Percentiles rank a stretch among this genome's conserved stretches.
phyloP scores from a whole-genome alignment of 495 filamentous ascomycete genomes.

The Neurospora pannonica region DNA sequence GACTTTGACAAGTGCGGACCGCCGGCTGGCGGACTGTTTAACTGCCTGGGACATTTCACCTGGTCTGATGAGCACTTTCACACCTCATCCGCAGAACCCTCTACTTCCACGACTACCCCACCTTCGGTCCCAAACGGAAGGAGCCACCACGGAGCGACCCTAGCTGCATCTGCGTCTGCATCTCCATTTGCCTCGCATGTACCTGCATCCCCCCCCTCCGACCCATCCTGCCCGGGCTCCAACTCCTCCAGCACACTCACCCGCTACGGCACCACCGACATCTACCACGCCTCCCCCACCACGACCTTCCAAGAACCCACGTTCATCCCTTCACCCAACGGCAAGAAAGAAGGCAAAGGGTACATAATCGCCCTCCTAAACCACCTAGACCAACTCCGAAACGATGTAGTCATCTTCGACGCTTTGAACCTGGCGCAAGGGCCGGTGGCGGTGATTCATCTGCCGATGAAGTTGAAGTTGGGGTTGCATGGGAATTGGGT shows the following conservation, averaged over 20 bases:
- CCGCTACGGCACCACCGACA: slow-evolving; percentile 22
- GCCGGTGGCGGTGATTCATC: slow-evolving; percentile 36
- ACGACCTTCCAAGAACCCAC: slow-evolving; percentile 49
- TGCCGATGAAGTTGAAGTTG: slow-evolving; percentile 34
- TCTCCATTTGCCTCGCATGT: too few species aligned
- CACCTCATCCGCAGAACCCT: background rate
- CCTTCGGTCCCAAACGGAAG: too few species aligned
- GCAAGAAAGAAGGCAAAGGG: slow-evolving; percentile 51
- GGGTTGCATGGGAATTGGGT: slow-evolving; percentile 42
- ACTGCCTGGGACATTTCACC: slow-evolving; percentile 38
- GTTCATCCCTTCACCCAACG: too few species aligned
- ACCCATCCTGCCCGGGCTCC: too few species aligned
- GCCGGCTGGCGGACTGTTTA: slow-evolving; percentile 39
- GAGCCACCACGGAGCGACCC: slow-evolving; percentile 3
- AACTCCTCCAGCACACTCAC: background rate
- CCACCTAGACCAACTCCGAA: slow-evolving; percentile 39
- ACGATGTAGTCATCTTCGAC: slow-evolving; percentile 44
- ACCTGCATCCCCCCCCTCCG: background rate
- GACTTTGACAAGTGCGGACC: slow-evolving; percentile 41
- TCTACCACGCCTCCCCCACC: slow-evolving; percentile 40
- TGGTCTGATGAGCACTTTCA: slow-evolving; percentile 22
- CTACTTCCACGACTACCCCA: background rate
- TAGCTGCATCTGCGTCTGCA: too few species aligned
- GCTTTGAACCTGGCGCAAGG: slow-evolving; percentile 32
- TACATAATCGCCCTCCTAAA: slow-evolving; percentile 48